A percentile compares a stretch with the other conserved stretches of the same genome.
phyloP scores from a whole-genome alignment of 2,329 filamentous ascomycete genomes.

The Fusarium pseudocircinatum region DNA sequence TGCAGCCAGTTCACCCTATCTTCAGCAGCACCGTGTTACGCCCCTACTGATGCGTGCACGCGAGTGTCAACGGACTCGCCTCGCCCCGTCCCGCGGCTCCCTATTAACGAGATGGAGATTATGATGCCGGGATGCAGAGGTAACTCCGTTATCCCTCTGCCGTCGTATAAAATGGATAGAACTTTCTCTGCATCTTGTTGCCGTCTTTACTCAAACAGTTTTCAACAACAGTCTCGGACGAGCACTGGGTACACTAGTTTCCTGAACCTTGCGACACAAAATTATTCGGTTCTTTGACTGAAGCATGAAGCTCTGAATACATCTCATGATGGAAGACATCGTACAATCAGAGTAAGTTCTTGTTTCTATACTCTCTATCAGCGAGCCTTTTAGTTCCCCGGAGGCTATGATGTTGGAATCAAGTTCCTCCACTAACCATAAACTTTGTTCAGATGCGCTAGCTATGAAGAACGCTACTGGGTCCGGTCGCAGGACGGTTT shows the following conservation, averaged over 20 bases:
- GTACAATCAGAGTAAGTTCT: neutral
- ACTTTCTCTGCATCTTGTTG: neutral
- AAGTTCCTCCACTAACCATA: neutral
- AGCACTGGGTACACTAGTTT: no score
- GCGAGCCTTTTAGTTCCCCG: neutral
- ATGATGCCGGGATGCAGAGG: neutral
- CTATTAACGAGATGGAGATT: neutral
- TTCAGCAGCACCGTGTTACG: neutral
- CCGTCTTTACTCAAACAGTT: neutral
- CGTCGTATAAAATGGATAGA: neutral
- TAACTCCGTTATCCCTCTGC: neutral
- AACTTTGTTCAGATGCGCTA: neutral
- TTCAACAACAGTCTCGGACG: neutral
- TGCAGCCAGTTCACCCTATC: neutral
- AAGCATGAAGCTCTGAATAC: neutral
- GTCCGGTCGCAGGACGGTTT: neutral
- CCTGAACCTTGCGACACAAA: no score
- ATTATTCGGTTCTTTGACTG: neutral
- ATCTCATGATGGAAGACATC: neutral
- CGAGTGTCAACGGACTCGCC: neutral
- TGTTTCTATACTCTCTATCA: neutral
- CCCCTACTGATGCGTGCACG: constrained; percentile 7
- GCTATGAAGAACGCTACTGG: neutral
- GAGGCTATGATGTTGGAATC: neutral
- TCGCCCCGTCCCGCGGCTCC: neutral